Evolutionary conservation across 2,329 filamentous ascomycete genomes (phyloP), one percentile per base, ranked within the genome.

Genomic region (Nemania sp.): DNA sequence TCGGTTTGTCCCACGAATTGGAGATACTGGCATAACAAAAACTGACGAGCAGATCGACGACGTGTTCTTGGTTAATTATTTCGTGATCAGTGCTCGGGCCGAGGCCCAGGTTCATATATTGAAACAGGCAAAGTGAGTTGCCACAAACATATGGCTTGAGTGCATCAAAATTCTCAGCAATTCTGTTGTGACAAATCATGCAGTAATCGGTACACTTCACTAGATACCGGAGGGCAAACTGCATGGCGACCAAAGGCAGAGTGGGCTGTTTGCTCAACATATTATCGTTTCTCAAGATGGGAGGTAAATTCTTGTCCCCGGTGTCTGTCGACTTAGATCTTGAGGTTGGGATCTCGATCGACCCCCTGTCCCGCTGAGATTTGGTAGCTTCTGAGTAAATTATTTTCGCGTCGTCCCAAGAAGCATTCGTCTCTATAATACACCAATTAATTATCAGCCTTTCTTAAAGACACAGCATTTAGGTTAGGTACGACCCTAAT

Each of bases 51-150:
- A 97, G 77, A 66, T 97, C 92, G 11, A 96, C 89, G 1, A 96
- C 90, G 51, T 86, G 83, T 1, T 91, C 90, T 66, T 92, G 89
- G 11, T 83, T 82, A 22, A 88, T 66, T 19, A 97, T 88, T 66
- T 96, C 91, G 66, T 92, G 85, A 68, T 97, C 91, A 51, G 96
- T 84, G 63, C 84, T 91, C 1, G 90, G 88, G 0, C 91, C 92
- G 64, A 96, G 86, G 0, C 90, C 91, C n/a, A 95, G 77, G 14
- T 82, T 79, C 79, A 96, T 89, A 72, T 94, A 96, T 66, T 97
- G 92, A 65, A 89, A 96, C 3, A 96, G 75, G 65, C 92, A 97
- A 3, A 97, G 77, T 1, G 80, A 76, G 11, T 82, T 80, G 19
- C 82, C 82, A 71, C 92, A 97, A 39, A 96, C 90, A 56, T 88